Conservation (phyloP, 805 yeast genomes). For the Saturnispora dispora region DNA sequence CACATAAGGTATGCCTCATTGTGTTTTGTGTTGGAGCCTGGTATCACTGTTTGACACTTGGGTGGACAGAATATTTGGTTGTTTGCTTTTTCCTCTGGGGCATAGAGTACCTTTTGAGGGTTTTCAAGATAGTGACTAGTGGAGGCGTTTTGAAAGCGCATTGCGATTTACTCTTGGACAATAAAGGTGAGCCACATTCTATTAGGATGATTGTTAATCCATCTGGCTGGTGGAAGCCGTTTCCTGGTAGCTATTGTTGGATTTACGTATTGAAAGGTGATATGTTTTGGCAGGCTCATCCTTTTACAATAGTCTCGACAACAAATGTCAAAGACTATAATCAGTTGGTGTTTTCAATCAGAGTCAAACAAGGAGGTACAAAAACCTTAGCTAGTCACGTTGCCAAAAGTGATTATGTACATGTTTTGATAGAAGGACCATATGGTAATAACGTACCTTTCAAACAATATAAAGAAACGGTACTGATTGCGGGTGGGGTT, state of each 20-base stretch:
- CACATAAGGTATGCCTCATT: constrained; percentile 35
- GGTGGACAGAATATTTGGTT: constrained; percentile 44
- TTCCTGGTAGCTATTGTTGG: constrained; percentile 58
- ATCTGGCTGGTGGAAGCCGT: constrained; percentile 45
- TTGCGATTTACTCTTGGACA: constrained; percentile 27
- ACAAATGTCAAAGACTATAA: constrained; percentile 35
- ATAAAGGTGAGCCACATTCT: constrained; percentile 27
- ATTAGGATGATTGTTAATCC: constrained; percentile 41
- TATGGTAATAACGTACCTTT: constrained; percentile 45
- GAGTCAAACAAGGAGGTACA: constrained; percentile 48
- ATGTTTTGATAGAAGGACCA: constrained; percentile 51
- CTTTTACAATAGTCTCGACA: constrained; percentile 47
- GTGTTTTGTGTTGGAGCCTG: constrained; percentile 37
- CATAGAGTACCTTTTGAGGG: constrained; percentile 52
- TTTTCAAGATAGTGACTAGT: constrained; percentile 44
- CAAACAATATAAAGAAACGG: constrained; percentile 36
- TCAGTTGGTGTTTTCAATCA: constrained; percentile 34
- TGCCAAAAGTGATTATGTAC: constrained; percentile 24
- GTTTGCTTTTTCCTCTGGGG: constrained; percentile 60
- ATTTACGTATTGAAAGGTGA: constrained; percentile 37
- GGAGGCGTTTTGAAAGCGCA: constrained; percentile 52
- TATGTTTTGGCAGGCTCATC: constrained; percentile 60
- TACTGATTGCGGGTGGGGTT: constrained; percentile 55
- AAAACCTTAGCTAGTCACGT: constrained; percentile 29
- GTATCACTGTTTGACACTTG: constrained; percentile 38